Evolutionary conservation across 1,284 basidiomycete genomes (phyloP), one percentile per base, ranked within the genome.

Genomic region (Microbotryum silenes-acaulis): DNA sequence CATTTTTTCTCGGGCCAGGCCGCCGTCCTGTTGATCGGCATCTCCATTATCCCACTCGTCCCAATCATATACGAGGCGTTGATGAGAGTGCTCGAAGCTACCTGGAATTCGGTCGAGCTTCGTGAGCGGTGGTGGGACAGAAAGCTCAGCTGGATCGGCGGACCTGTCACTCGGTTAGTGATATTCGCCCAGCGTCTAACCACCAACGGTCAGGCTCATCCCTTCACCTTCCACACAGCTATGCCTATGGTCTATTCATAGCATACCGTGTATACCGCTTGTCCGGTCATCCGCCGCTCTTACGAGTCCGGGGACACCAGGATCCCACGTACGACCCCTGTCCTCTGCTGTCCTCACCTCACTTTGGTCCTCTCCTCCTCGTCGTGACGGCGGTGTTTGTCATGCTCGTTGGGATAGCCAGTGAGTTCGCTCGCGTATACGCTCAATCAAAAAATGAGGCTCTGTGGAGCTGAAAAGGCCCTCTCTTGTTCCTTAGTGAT

Each of bases 101-200:
- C 60, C 1, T 68, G 64, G 64, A 14, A 4, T 10, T 46, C 53
- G 2, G 27, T 31, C 2, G 29, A 21, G 18, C 57, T 68, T 56
- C 8, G 23, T 1, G 12, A 31, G 5, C 14, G 1, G 3, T 68
- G 66, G 66, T 68, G 66, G 66, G 18, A 12, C 4, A 37, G 56
- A 4, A 62, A 58, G 62, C 52, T 33, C 21, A 54, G 57, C 33
- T 68, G 66, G 66, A 21, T 49, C 3, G 66, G 66, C 4, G 66
- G 66, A 8, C 66, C 66, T 0, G 53, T 66, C 3, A 66, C 54
- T 50, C 60, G 60, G 57, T 63, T 25, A 54, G 58, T 31, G 52
- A 16, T 10, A 12, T 7, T 6, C 29, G 27, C 16, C 23, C 6
- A 29, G 48, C 20, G 14, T 50, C 20, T 12, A 23, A 7, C 21